Conservation (phyloP, 768 basidiomycete species). For the Rhodosporidiobolus odoratus region DNA sequence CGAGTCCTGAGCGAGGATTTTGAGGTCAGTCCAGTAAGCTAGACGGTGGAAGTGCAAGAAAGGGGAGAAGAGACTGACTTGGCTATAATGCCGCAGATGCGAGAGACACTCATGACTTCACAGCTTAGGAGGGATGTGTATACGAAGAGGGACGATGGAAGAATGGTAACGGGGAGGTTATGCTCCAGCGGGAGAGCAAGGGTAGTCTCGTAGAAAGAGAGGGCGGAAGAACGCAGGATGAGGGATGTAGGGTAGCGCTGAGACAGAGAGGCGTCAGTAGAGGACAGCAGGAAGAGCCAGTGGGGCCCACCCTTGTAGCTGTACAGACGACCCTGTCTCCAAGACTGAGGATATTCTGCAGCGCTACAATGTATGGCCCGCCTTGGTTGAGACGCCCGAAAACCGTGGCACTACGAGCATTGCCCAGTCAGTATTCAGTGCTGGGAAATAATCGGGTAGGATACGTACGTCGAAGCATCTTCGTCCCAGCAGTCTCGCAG, state of each 20-base stretch:
- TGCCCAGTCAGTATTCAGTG: no score
- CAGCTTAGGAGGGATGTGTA: constrained; percentile 5
- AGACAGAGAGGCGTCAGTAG: background rate
- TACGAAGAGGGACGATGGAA: constrained; percentile 7
- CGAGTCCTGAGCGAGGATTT: constrained; percentile 3
- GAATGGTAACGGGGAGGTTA: constrained; percentile 1
- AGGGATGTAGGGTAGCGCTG: constrained; percentile 9
- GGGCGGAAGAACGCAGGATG: constrained; percentile 3
- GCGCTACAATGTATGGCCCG: background rate
- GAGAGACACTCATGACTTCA: constrained; percentile 10
- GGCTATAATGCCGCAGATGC: constrained; percentile 17
- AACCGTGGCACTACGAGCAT: background rate
- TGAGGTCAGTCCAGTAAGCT: background rate
- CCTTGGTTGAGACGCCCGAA: background rate
- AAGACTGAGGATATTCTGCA: constrained; percentile 7
- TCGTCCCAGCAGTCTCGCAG: constrained; percentile 5
- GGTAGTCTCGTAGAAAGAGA: constrained; percentile 12
- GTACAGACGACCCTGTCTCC: background rate
- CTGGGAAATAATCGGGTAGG: background rate
- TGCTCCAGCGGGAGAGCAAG: constrained; percentile 19
- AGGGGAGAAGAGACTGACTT: background rate
- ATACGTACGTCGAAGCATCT: background rate
- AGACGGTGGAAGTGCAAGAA: background rate
- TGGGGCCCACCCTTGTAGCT: background rate
- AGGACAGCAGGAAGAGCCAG: background rate